Evolutionary conservation across 495 filamentous ascomycete genomes (phyloP).

Genomic region (Gamarada debralockiae): DNA sequence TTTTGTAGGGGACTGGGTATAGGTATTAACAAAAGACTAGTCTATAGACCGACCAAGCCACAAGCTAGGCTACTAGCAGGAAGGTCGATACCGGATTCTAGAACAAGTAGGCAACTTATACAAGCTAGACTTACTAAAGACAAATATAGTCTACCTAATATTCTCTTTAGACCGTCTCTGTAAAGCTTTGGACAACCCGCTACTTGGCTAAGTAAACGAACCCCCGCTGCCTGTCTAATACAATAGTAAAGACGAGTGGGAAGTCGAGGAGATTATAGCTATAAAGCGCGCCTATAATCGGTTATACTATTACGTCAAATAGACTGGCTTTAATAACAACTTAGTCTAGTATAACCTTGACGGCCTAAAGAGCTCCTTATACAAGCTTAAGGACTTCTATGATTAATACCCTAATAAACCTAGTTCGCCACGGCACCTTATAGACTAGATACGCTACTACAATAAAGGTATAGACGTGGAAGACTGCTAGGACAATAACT

Average conservation of each 20-base stretch:
- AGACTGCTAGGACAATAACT: no score
- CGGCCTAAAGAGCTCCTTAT: background rate
- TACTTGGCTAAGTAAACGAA: background rate
- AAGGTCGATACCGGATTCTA: background rate
- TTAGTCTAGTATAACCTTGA: background rate
- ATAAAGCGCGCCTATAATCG: background rate
- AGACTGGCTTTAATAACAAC: background rate
- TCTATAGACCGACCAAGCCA: background rate
- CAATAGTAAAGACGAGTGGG: background rate
- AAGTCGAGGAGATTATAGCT: background rate
- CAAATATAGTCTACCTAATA: background rate
- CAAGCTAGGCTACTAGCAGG: background rate
- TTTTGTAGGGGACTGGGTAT: background rate
- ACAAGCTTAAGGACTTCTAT: background rate
- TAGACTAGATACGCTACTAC: no score
- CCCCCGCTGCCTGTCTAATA: background rate
- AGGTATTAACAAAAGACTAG: background rate
- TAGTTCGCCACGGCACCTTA: no score
- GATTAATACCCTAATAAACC: no score
- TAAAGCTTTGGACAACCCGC: background rate
- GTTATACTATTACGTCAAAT: background rate
- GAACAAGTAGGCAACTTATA: background rate
- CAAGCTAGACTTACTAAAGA: background rate
- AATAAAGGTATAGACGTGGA: no score
- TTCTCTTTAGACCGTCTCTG: background rate